A percentile compares a stretch with the other conserved stretches of the same genome.
These are phyloP conservation scores for Monascus purpureus DNA, from an alignment of 495 filamentous ascomycete genomes.

Conservation along the genomic window DNA sequence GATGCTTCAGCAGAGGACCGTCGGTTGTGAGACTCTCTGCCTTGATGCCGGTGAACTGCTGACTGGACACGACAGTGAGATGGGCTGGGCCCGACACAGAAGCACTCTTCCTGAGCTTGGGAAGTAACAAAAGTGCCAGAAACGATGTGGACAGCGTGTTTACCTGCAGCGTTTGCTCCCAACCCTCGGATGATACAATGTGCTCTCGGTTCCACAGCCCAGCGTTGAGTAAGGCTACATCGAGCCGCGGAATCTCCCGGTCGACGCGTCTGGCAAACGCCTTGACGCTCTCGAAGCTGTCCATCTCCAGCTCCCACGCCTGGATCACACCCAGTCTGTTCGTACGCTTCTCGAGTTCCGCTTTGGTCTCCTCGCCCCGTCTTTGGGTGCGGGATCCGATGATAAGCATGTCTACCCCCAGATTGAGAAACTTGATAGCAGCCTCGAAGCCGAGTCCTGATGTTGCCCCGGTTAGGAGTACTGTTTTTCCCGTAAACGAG, in stretches of 20 bases:
- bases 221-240: constrained; percentile 33
- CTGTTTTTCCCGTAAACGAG: constrained; percentile 33
- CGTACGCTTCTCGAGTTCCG: constrained; percentile 31
- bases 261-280: constrained; percentile 29
- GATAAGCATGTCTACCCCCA: constrained; percentile 26
- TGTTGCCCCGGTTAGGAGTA: constrained; percentile 44
- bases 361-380: constrained; percentile 31
- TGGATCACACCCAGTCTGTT: constrained; percentile 25
- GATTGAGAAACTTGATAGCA: constrained; percentile 29
- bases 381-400: constrained; percentile 27
- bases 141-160: constrained; percentile 45
- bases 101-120: constrained; percentile 21
- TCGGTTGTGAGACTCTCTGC: constrained; percentile 19
- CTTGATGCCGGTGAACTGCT: constrained; percentile 25
- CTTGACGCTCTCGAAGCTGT: constrained; percentile 33
- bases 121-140: constrained; percentile 41
- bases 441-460: constrained; percentile 36
- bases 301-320: constrained; percentile 43
- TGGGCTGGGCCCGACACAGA: constrained; percentile 16
- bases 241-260: constrained; percentile 20
- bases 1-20: constrained; percentile 15
- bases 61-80: constrained; percentile 27
- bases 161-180: constrained; percentile 43
- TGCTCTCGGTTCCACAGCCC: constrained; percentile 27
- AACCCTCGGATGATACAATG: constrained; percentile 25